Base-by-base conservation (phyloP, 495 filamentous ascomycete species). In the Xanthoparmelia taractica region DNA sequence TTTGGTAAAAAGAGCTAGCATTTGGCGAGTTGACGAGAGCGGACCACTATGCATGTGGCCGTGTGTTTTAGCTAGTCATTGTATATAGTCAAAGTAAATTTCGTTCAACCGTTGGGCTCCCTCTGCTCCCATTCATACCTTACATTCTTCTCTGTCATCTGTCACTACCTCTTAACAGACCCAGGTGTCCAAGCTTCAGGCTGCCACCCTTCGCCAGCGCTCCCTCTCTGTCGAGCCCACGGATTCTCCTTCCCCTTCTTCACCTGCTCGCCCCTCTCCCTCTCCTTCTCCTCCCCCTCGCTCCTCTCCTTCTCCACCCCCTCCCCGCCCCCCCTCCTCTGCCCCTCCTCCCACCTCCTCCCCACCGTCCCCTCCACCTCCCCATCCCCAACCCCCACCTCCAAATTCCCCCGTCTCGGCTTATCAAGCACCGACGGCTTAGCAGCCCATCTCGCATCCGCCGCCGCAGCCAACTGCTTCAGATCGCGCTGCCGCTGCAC, bases 381-480 rank as follows among this genome's bases (percentile, higher is more conserved):
- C 55, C 72, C 43, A 68, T 70, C 65, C 62, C 65, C 69, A 40
- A 68, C 59, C 3, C 67, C 67, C 69, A 65, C 56, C 45, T 69
- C 64, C 71, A 71, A 31, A 52, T 66, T 69, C 41, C 58, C 57
- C 59, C 77, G 58, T 45, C 67, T 70, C 4, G 84, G 85, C 55
- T 76, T 73, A 68, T 88, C 84, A 48, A 88, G 77, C 64, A 79
- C 80, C 23, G 80, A 84, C 0, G 87, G 81, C 70, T 94, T 92
- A 18, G 85, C 85, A 8, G 81, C 87, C 94, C 94, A 98, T 29
- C 90, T 79, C 41, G 87, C 88, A 71, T 98, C 92, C 12, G 92
- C 92, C 34, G 86, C 71, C 36, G 82, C 86, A 2, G 90, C 94
- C 5, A 95, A 80, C 8, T 84, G 65, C 70, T 89, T 92, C 59